phyloP scores from a whole-genome alignment of 257 asterid species.

The Leonotis leonurus region DNA sequence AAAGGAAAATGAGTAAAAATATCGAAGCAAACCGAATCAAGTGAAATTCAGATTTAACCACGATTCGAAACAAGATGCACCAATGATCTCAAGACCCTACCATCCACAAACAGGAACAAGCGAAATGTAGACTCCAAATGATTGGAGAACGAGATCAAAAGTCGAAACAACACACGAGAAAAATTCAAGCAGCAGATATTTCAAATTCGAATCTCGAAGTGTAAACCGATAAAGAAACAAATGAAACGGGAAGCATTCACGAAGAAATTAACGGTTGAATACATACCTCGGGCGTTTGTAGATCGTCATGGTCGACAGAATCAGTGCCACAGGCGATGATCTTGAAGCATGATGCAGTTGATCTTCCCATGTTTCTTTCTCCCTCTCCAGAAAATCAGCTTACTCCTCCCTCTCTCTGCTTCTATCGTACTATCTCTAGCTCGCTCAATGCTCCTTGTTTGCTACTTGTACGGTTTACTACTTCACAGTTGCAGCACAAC shows the following conservation, averaged over 20 bases:
- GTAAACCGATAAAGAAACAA: background rate
- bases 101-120: no score
- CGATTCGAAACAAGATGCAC: slow-evolving; percentile 12
- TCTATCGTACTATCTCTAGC: background rate
- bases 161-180: background rate
- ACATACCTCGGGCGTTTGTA: slow-evolving; percentile 29
- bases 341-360: slow-evolving; percentile 58
- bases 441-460: no score
- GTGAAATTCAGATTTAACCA: background rate
- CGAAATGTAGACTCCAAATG: slow-evolving; percentile 1
- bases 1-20: background rate
- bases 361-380: slow-evolving; percentile 60
- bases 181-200: slow-evolving; percentile 4
- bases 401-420: background rate
- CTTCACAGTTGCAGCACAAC: background rate
- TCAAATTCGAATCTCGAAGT: background rate
- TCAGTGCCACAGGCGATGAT: slow-evolving; percentile 51
- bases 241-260: background rate
- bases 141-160: background rate
- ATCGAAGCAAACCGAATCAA: background rate
- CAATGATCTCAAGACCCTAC: background rate
- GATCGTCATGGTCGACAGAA: slow-evolving; percentile 37
- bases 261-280: background rate
- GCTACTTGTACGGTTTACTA: background rate
- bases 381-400: background rate